Evolutionary conservation across 345 rosid genomes (phyloP).

Genomic region (Citrus trifoliata): DNA sequence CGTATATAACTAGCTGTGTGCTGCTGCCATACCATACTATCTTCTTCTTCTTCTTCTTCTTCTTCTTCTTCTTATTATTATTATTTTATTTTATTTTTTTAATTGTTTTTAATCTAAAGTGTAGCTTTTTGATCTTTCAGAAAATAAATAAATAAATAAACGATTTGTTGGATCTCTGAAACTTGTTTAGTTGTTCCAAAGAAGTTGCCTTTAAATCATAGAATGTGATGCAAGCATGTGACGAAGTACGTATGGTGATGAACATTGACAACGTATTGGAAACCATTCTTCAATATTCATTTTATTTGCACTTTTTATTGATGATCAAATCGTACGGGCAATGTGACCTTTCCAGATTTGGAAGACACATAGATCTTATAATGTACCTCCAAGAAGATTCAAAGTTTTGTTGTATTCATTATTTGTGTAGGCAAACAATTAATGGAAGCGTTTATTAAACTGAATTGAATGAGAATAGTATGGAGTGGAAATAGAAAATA

Average conservation of each 20-base stretch:
- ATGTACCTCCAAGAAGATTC: too few species aligned
- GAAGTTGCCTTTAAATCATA: not conserved
- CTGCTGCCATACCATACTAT: not conserved
- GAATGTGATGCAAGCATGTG: not conserved
- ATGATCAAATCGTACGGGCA: not conserved
- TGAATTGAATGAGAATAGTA: too few species aligned
- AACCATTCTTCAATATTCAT: not conserved
- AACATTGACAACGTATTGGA: not conserved
- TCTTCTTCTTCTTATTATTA: too few species aligned
- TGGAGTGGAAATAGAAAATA: too few species aligned
- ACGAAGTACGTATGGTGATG: not conserved
- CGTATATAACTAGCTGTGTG: too few species aligned
- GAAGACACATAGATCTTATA: not conserved
- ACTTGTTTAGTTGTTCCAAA: not conserved
- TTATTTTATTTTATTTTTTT: too few species aligned
- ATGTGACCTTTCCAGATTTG: not conserved
- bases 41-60: too few species aligned
- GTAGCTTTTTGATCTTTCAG: not conserved
- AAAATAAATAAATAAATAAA: not conserved
- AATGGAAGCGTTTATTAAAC: too few species aligned
- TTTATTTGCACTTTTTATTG: not conserved
- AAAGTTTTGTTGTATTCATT: too few species aligned
- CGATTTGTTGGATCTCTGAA: not conserved
- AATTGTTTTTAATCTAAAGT: not conserved
- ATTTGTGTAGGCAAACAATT: too few species aligned